These are phyloP conservation scores for Aureobasidium leucospermi DNA, from an alignment of 2,329 filamentous ascomycete species.

Conservation along the genomic window DNA sequence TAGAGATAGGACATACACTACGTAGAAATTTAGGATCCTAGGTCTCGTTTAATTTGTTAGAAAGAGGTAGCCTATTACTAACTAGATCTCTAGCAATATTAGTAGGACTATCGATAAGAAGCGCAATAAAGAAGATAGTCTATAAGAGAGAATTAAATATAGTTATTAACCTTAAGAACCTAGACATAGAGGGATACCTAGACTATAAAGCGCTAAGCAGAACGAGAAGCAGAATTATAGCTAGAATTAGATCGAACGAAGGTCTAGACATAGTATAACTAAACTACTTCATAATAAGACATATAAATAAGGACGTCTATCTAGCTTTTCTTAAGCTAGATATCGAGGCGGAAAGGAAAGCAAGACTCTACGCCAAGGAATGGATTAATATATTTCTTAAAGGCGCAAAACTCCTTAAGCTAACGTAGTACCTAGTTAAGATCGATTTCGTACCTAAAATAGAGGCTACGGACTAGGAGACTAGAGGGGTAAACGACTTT, in stretches of 20 bases:
- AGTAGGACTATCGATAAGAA: not conserved
- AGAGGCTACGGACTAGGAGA: not conserved
- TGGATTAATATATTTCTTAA: not conserved
- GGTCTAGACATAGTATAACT: not conserved
- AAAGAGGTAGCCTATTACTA: too few relatives aligned
- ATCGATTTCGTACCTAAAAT: not conserved
- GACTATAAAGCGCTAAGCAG: not conserved
- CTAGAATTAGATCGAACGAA: not conserved
- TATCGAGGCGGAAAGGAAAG: not conserved
- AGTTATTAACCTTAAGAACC: not conserved
- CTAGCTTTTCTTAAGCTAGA: not conserved
- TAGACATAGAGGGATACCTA: not conserved
- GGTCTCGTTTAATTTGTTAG: too few relatives aligned
- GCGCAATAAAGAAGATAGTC: not conserved
- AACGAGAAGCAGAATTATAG: not conserved
- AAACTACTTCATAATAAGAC: not conserved
- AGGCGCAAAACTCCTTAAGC: not conserved
- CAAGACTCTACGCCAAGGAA: not conserved
- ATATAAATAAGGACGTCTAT: not conserved
- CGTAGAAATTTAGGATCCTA: too few relatives aligned
- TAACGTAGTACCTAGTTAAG: constrained; percentile 2
- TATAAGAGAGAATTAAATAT: not conserved
- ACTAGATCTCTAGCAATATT: too few relatives aligned
- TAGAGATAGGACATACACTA: too few relatives aligned
- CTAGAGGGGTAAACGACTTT: not conserved